phyloP scores from a whole-genome alignment of 1,284 basidiomycete genomes.

The Tilletia walkeri region DNA sequence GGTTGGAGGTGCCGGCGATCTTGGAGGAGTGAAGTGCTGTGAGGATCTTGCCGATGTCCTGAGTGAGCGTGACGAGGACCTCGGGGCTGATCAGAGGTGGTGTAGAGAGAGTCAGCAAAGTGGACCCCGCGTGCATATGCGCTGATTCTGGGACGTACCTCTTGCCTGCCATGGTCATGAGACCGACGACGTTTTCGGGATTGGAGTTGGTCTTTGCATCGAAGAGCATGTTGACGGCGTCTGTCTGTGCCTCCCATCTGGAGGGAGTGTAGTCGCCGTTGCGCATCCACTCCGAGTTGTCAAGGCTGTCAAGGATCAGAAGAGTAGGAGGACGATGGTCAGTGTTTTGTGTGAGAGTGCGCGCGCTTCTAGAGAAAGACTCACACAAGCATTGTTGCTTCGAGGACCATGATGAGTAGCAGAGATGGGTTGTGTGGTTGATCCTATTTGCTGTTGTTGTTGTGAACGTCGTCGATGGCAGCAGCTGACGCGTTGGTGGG shows the following conservation, averaged over 20 bases:
- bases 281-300: slow-evolving; percentile 58
- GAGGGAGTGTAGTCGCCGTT: slow-evolving; percentile 89
- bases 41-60: slow-evolving; percentile 88
- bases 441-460: neutral
- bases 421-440: neutral
- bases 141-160: slow-evolving; percentile 22
- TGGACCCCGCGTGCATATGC: too few relatives aligned
- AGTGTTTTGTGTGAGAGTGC: neutral
- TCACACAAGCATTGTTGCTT: slow-evolving; percentile 56
- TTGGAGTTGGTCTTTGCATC: slow-evolving; percentile 86
- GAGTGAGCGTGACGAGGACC: slow-evolving; percentile 90
- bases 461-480: neutral
- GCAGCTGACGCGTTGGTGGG: neutral
- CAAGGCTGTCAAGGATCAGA: slow-evolving; percentile 27
- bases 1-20: slow-evolving; percentile 76
- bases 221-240: slow-evolving; percentile 87
- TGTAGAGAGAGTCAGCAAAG: slow-evolving; percentile 23
- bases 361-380: slow-evolving; percentile 1
- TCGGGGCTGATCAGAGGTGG: slow-evolving; percentile 63
- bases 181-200: slow-evolving; percentile 92
- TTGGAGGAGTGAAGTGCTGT: slow-evolving; percentile 72
- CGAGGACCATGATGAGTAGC: slow-evolving; percentile 45
- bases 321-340: neutral
- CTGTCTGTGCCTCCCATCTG: slow-evolving; percentile 81
- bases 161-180: slow-evolving; percentile 88